These are phyloP conservation scores for Leavenworthia alabamica DNA, from an alignment of 345 rosid species.

Conservation along the genomic window DNA sequence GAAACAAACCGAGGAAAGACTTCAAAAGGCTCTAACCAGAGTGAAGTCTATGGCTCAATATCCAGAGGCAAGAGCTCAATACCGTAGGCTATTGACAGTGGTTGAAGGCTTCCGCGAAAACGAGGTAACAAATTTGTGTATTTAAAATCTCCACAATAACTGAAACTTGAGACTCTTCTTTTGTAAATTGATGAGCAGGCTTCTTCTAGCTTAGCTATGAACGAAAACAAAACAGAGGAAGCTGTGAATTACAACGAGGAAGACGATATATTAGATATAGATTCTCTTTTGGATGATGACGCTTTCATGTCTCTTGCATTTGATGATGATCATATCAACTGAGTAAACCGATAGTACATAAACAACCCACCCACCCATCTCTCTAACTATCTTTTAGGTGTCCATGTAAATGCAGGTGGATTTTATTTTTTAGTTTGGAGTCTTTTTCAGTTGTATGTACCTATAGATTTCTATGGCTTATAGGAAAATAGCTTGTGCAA, in stretches of 20 bases:
- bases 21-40: constrained; percentile 75
- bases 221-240: constrained; percentile 25
- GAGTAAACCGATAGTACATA: background rate
- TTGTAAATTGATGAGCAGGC: constrained; percentile 17
- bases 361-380: background rate
- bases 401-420: constrained; percentile 26
- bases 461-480: background rate
- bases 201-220: constrained; percentile 32
- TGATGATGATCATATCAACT: constrained; percentile 24
- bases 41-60: constrained; percentile 91
- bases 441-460: constrained; percentile 20
- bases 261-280: constrained; percentile 47
- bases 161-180: background rate
- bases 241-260: constrained; percentile 31
- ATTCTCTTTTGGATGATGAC: constrained; percentile 70
- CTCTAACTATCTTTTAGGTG: constrained; percentile 21
- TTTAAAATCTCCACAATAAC: background rate
- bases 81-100: constrained; percentile 65
- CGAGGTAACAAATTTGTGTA: constrained; percentile 41
- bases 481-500: constrained; percentile 5
- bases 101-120: constrained; percentile 60
- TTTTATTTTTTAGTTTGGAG: constrained; percentile 13
- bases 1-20: constrained; percentile 79
- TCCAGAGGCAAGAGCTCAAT: constrained; percentile 83
- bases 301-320: constrained; percentile 67